Base-by-base conservation (phyloP, 352 stramenopile species). In the Vaucheria bursata region DNA sequence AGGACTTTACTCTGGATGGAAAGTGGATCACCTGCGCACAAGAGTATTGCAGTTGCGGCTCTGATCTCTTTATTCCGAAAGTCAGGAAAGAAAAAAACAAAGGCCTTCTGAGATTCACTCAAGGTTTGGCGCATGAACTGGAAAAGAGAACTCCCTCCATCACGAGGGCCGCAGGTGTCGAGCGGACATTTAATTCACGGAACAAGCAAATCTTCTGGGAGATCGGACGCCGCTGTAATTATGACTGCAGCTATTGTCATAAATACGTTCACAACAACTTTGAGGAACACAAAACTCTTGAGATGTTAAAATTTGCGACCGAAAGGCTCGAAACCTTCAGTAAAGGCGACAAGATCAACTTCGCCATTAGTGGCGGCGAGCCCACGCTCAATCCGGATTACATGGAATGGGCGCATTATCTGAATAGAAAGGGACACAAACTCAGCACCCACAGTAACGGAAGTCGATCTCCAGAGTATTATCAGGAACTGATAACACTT, bases 1-100 rank as follows among this genome's bases (percentile, higher is more conserved):
- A 59, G 25, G 45, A 59, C 25, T 59, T 59, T 25, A 59, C 45
- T 59, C 12, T 59, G 25, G 12, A 18, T 18, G 45, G 25, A 59
- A 25, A 59, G 18, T 59, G 45, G 45, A 59, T 59, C 25, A 25
- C 18, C 25, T 59, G 45, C 25, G 25, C 45, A 18, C 18, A 59
- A 59, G 45, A 59, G 18, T 18, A 18, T 25, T 59, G 45, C 25
- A 59, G 45, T 59, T 59, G 45, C 45, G 45, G 45, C 25, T 18
- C 45, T 59, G 45, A 59, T 59, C 25, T 59, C 12, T 59, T 59
- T 59, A 59, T 59, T 59, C 45, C 45, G 12, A 59, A 59, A 59
- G 25, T 25, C 25, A 59, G 25, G 25, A 25, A 59, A 25, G 25
- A 18, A 59, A 25, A 18, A 59, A 18, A 59, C 45, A 59, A 59